Evolutionary conservation across 2,329 filamentous ascomycete genomes (phyloP), one percentile per base, ranked within the genome.

Genomic region (Xylariomycetidae sp.): DNA sequence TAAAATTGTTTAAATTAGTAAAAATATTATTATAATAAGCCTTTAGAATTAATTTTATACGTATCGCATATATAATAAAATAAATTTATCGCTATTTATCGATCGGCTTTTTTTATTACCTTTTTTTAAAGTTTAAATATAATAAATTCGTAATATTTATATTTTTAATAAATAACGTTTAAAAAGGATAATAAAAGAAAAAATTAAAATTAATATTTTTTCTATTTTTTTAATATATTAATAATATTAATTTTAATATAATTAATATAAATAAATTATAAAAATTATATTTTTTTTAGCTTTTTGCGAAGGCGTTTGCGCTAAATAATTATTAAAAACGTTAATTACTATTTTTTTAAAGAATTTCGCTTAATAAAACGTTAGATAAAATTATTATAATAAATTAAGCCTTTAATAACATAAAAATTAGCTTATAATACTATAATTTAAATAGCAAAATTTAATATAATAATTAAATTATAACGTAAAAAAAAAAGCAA

Each of bases 211-310:
- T 15, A 44, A 29, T 33, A 34, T 13, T 40, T 33, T 44, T 46
- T 48, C 34, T 22, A 48, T 42, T 46, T 50, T 30, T 36, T 36
- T 31, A 50, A 31, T 16, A 47, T 37, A 19, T 39, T 28, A 19
- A 32, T 25, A 37, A 50, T 36, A 25, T 51, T 51, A 14, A 43
- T 39, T 33, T 51, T 48, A 5, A 44, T 49, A 19, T 30, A 25
- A 18, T 46, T 34, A 29, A 41, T 31, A 34, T 40, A 49, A 16
- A 35, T 38, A 29, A 36, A 42, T 27, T 29, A 31, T 25, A 48
- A 34, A 29, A 46, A 49, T 15, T 45, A 29, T 33, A 34, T 30
- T n/a, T 28, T 30, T 25, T 44, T 27, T 11, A 49, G 35, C 38
- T 49, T 17, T 29, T 44, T 32, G 31, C 38, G 38, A 29, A 48